These are phyloP conservation scores for Geotrichum fermentans DNA, from an alignment of 1,139 yeast species.

Conservation along the genomic window DNA sequence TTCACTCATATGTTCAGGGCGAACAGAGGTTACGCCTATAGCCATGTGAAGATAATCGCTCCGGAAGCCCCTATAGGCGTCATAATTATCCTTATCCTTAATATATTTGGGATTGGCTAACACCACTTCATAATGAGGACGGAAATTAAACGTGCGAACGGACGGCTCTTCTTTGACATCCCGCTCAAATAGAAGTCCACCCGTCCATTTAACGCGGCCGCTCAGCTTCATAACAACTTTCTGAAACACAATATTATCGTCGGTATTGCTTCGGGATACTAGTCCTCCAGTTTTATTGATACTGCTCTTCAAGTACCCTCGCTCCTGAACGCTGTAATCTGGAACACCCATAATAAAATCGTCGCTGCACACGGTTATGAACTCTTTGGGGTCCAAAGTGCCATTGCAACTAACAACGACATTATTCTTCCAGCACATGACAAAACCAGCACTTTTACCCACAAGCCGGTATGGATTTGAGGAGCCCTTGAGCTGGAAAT, in stretches of 20 bases:
- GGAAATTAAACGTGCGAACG: constrained; percentile 49
- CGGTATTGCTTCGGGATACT: constrained; percentile 26
- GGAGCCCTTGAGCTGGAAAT: constrained; percentile 60
- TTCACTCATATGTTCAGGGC: constrained; percentile 27
- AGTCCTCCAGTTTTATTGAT: constrained; percentile 25
- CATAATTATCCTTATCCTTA: constrained; percentile 46
- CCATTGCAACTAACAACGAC: constrained; percentile 60
- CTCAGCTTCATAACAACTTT: constrained; percentile 53
- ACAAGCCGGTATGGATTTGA: constrained; percentile 68
- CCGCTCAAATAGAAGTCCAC: constrained; percentile 48
- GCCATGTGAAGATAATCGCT: constrained; percentile 78
- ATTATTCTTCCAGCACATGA: constrained; percentile 68
- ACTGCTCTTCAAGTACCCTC: constrained; percentile 30
- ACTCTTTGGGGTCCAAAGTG: constrained; percentile 54
- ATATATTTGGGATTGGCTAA: constrained; percentile 62
- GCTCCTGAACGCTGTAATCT: constrained; percentile 36
- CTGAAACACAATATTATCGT: constrained; percentile 31
- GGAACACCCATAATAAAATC: constrained; percentile 68
- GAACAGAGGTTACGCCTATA: constrained; percentile 55
- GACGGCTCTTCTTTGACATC: constrained; percentile 29
- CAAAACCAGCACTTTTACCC: constrained; percentile 73
- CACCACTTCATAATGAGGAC: constrained; percentile 67
- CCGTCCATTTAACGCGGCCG: constrained; percentile 48
- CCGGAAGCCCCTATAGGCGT: constrained; percentile 75
- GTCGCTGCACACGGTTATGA: constrained; percentile 61